Conservation (phyloP, 2,329 filamentous ascomycete genomes). For the Aspergillus ruber region DNA sequence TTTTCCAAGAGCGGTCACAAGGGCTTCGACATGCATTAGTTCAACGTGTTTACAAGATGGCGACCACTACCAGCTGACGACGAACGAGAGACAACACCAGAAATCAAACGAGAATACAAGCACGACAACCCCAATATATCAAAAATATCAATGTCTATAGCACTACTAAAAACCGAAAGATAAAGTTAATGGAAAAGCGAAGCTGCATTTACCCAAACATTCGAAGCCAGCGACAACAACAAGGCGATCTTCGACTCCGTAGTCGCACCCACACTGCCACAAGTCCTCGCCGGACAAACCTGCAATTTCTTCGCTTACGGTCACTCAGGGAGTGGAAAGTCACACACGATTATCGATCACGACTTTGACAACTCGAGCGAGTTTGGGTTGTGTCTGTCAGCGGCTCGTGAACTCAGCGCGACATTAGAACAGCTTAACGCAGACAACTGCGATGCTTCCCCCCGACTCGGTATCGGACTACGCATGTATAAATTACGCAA, state of each 20-base stretch:
- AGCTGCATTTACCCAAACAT: conserved; percentile 15
- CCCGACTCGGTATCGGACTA: conserved; percentile 31
- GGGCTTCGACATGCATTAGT: background rate
- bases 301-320: conserved; percentile 43
- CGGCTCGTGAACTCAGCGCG: conserved; percentile 25
- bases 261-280: conserved; percentile 28
- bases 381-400: conserved; percentile 34
- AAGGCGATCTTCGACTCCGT: conserved; percentile 23
- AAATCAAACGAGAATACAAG: background rate
- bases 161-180: background rate
- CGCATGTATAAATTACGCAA: conserved; percentile 39
- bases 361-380: conserved; percentile 28
- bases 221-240: conserved; percentile 17
- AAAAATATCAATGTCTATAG: background rate
- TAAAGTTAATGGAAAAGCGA: conserved; percentile 20
- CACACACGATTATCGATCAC: conserved; percentile 41
- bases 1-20: too few relatives aligned
- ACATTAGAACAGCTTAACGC: conserved; percentile 21
- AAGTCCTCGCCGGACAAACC: conserved; percentile 28
- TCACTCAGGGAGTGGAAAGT: conserved; percentile 39
- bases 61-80: background rate
- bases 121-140: background rate
- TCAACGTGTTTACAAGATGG: background rate
- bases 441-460: background rate
- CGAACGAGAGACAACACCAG: background rate